Evolutionary conservation across 805 yeast genomes (phyloP).

Genomic region (Myxozyma melibiosi): DNA sequence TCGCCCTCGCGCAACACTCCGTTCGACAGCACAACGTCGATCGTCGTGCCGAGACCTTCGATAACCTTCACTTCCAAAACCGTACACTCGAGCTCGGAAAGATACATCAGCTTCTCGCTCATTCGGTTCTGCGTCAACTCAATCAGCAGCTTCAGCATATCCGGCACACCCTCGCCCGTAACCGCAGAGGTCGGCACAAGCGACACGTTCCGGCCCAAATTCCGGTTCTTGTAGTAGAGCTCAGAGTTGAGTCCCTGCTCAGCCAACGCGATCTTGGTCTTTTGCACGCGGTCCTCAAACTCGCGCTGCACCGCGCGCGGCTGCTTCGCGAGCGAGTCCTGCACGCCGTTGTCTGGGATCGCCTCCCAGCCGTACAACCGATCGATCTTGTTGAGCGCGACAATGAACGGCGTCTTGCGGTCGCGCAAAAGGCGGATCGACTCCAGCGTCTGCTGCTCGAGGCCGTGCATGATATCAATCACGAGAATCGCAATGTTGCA

Average conservation of each 20-base stretch:
- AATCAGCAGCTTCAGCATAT: conserved; percentile 89
- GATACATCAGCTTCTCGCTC: conserved; percentile 97
- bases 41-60: conserved; percentile 98
- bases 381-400: conserved; percentile 96
- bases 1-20: conserved; percentile 96
- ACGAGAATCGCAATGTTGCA: conserved; percentile 99
- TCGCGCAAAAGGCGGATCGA: conserved; percentile 89
- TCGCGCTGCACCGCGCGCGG: conserved; percentile 83
- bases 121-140: conserved; percentile 97
- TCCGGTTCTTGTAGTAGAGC: conserved; percentile 91
- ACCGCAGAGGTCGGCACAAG: conserved; percentile 98
- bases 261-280: conserved; percentile 84
- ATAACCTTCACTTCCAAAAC: conserved; percentile 95
- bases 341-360: conserved; percentile 89
- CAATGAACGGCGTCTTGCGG: conserved; percentile 96
- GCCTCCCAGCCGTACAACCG: conserved; percentile 94
- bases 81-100: conserved; percentile 93
- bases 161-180: conserved; percentile 99
- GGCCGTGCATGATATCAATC: conserved; percentile 98
- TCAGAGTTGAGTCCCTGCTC: conserved; percentile 99
- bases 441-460: conserved; percentile 96
- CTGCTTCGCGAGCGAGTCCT: conserved; percentile 88
- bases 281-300: conserved; percentile 82
- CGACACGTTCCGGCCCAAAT: conserved; percentile 89
- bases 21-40: conserved; percentile 95